These are phyloP conservation scores for Linnemannia zychae DNA, from an alignment of 192 early-diverging fungal species.

Conservation along the genomic window DNA sequence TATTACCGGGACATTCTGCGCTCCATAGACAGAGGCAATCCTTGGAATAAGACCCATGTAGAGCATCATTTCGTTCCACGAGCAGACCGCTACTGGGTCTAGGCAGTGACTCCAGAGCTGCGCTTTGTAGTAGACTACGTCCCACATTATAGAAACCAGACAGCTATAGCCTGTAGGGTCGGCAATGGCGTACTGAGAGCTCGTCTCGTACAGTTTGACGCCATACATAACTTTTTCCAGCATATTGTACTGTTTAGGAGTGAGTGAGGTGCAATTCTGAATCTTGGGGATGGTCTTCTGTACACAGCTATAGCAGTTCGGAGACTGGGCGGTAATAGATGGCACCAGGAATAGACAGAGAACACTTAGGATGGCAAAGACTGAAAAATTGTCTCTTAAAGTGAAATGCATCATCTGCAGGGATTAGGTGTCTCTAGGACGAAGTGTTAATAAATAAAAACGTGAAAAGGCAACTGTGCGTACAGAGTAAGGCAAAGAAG, in stretches of 20 bases:
- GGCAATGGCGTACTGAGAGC: not conserved
- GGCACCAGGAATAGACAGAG: not conserved
- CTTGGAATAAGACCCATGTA: constrained; percentile 34
- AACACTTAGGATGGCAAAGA: not conserved
- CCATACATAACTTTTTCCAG: constrained; percentile 31
- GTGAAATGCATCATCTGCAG: not conserved
- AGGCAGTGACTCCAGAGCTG: constrained; percentile 31
- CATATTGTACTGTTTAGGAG: not conserved
- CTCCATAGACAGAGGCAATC: constrained; percentile 37
- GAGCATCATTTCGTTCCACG: constrained; percentile 45
- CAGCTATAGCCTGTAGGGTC: constrained; percentile 25
- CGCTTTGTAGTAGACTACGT: constrained; percentile 34
- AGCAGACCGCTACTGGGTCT: constrained; percentile 11
- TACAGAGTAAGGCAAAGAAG: not conserved
- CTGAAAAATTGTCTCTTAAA: not conserved
- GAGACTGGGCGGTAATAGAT: constrained; percentile 31
- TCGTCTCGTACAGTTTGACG: not conserved
- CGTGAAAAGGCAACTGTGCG: not conserved
- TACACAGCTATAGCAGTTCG: constrained; percentile 26
- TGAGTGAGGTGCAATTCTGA: constrained; percentile 12
- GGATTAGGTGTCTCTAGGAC: not conserved
- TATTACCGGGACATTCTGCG: constrained; percentile 34
- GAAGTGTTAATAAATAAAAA: not conserved
- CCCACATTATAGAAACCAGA: constrained; percentile 36
- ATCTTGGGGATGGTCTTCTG: constrained; percentile 6